Base-by-base conservation (phyloP, 75 land plant species). In the Pinus tabuliformis region DNA sequence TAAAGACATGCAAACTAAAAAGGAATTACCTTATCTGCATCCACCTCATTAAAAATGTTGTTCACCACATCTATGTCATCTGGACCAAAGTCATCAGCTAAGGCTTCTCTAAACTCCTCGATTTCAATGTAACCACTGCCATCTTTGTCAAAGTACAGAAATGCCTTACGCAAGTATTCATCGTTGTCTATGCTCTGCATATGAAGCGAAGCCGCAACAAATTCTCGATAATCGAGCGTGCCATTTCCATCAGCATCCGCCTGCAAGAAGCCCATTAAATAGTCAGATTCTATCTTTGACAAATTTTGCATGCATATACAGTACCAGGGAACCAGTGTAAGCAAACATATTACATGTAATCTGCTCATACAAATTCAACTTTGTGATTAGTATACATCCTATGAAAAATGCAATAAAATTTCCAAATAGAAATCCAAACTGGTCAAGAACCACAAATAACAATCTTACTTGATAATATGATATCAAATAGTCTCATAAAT, bases 31-130 rank as follows among this genome's bases (percentile, higher is more conserved):
- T 91, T 91, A 76, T 91, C 93, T 13, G 76, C 82, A 82, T 91
- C 93, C 24, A 91, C 89, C 75, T 91, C 93, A 57, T 85, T 86
- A 30, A 91, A 81, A 56, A 91, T 89, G 59, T 83, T 89, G 71
- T 84, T 82, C 33, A 84, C 84, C 58, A 91, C 86, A 30, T 91
- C 92, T 20, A 73, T 62, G 66, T 80, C 74, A 17, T 74, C 73
- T 7, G 75, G 42, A 5, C 59, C 86, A 21, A 79, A 80, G 18
- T 89, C 86, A 56, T 86, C 88, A 1, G 77, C 78, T 30, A 91
- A 78, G 26, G 89, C 89, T 62, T 89, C 83, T 54, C 77, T 56
- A 72, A 86, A 83, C 68, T 89, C 93, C 75, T 89, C 89, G 4
- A 71, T 60, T 72, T 86, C 89, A 75, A 89, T 83, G 61, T 61